Base-by-base conservation (phyloP, 805 yeast species). In the Saccharomycopsis selenospora region DNA sequence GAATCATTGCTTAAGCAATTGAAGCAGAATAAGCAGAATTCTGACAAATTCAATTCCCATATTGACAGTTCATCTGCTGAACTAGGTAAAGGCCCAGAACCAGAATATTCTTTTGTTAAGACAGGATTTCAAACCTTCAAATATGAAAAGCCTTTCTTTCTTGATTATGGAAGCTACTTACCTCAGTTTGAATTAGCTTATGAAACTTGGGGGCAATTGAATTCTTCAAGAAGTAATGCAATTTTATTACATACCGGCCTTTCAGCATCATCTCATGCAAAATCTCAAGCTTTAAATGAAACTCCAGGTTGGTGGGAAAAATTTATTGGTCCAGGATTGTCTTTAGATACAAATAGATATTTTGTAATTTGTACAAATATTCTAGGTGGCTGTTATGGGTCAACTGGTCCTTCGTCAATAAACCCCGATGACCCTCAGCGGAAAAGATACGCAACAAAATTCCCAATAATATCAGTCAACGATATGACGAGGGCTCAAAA, bases 221-320 rank as follows among this genome's bases (percentile, higher is more conserved):
- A 85, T 55, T 61, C 66, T 2, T 73, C 69, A 42, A 77, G 68
- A 53, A 76, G 84, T 18, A 90, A 90, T 60, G 85, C 89, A 10
- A 76, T 90, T 18, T 69, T 90, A 30, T 66, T 90, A 7, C 96
- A 90, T 59, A 90, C 97, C 0, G 97, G 97, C 0, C 71, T 90
- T 17, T 85, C 95, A 0, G 96, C 96, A 0, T 85, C 95, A 0
- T 86, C 96, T 2, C 97, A 90, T 67, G 97, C 96, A 7, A 84
- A 78, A 58, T 85, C 95, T 2, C 93, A 85, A 51, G 67, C 70
- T 0, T 69, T 74, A 26, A 89, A 89, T 62, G 62, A 76, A 4
- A 75, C 76, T 53, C 78, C 80, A 3, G 97, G 97, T 13, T 90
- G 97, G 97, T 90, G 97, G 97, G 96, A 90, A 61, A 75, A 79